Evolutionary conservation across 78 protist species (phyloP), one percentile per base, ranked within the genome.

Genomic region (Dictyostelium capitatum): DNA sequence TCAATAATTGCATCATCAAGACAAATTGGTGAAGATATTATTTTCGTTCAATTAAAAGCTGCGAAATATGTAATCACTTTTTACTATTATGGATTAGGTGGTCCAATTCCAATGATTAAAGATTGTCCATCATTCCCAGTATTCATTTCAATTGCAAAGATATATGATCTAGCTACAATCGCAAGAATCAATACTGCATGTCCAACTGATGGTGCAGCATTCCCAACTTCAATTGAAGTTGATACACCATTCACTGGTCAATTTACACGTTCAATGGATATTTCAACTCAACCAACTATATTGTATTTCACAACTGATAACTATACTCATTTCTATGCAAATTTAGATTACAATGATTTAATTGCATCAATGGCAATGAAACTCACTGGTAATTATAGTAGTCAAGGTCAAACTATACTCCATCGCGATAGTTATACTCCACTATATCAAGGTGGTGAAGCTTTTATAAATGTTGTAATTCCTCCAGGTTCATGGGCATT

Each of bases 371-470:
- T 85, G 74, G 62, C 67, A 25, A 74, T 85, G 69, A 75, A 56
- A 48, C 41, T 85, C 2, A 8, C 74, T 25, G 57, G 83, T 28
- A 59, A 80, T 30, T 73, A 43, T 41, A 75, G 28, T 4, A 32
- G 54, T 30, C 77, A 74, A 59, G 92, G 92, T n/a, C 48, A 23
- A 5, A 14, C 37, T 7, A 46, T 30, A 80, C 64, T 69, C 32
- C 82, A 30, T 25, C n/a, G 12, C 11, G 50, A 74, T 15, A 6
- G 17, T 20, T 41, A 28, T 67, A 6, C 41, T 6, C 69, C 92
- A 48, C 57, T 85, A n/a, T 85, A 85, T 7, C 57, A 73, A 47
- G 64, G 83, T 48, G 92, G 92, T 48, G 72, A 85, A 12, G 82
- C 83, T n/a, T 56, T 59, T 37, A 17, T 85, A 4, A 85, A 75